These are phyloP conservation scores for Drosera spatulata DNA, from an alignment of 179 eudicot genomes.

Conservation along the genomic window DNA sequence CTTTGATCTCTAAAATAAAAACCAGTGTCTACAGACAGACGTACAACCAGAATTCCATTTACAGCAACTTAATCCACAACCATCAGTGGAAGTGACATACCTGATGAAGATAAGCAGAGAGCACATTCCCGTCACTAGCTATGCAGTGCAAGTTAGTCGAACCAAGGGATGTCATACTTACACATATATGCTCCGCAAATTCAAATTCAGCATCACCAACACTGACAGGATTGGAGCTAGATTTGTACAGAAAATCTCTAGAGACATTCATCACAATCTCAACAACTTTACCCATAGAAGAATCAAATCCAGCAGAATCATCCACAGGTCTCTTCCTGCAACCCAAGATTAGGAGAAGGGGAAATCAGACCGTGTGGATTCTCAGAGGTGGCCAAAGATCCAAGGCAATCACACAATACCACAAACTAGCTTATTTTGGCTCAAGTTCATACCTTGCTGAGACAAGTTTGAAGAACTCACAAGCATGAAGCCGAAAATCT, in stretches of 20 bases:
- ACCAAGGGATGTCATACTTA: conserved; percentile 85
- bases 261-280: conserved; percentile 72
- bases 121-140: conserved; percentile 29
- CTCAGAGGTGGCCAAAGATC: not conserved
- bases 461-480: conserved; percentile 91
- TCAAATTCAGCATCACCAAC: conserved; percentile 62
- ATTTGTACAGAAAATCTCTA: conserved; percentile 61
- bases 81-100: conserved; percentile 18
- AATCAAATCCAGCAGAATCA: conserved; percentile 63
- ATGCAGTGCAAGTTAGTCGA: conserved; percentile 79
- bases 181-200: conserved; percentile 81
- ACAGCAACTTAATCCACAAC: too few species aligned
- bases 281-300: conserved; percentile 63
- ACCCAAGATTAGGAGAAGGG: conserved; percentile 7
- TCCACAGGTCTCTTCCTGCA: conserved; percentile 91
- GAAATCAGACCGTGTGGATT: not conserved
- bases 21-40: too few species aligned
- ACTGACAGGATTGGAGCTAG: conserved; percentile 33
- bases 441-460: conserved; percentile 54
- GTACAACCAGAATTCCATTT: too few species aligned
- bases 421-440: conserved; percentile 1
- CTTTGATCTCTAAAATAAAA: too few species aligned
- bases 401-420: not conserved
- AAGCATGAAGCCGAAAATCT: conserved; percentile 97
- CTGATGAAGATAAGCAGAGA: conserved; percentile 75